phyloP scores from a whole-genome alignment of 2,329 filamentous ascomycete species.

The Fusarium chlamydosporum region DNA sequence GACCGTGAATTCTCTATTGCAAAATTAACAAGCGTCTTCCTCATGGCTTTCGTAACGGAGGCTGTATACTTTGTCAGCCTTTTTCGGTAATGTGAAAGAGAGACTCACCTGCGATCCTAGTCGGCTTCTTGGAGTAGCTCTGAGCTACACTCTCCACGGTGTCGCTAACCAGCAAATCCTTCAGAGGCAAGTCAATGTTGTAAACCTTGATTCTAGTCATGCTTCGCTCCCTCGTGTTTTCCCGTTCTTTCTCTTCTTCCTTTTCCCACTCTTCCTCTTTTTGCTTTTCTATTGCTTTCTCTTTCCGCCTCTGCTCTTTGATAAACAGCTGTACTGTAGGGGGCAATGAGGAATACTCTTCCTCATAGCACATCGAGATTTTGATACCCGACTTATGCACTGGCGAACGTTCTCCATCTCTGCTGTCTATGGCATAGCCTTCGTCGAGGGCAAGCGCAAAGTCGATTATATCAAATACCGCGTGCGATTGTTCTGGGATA shows the following conservation, averaged over 20 bases:
- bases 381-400: no score
- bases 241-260: no score
- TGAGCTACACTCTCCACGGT: not conserved
- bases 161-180: not conserved
- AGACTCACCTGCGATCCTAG: conserved; percentile 8
- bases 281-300: no score
- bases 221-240: no score
- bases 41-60: conserved; percentile 16
- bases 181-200: conserved; percentile 1
- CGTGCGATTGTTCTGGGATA: conserved; percentile 1
- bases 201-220: conserved; percentile 4
- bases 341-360: not conserved
- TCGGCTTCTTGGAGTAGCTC: not conserved
- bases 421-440: no score
- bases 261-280: no score
- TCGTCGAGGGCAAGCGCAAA: conserved; percentile 12
- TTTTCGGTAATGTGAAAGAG: no score
- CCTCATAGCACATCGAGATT: conserved; percentile 13
- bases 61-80: no score
- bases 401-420: no score
- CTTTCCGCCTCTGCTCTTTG: no score
- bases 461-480: conserved; percentile 13
- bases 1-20: conserved; percentile 3
- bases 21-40: conserved; percentile 5
- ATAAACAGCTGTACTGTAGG: conserved; percentile 4